Evolutionary conservation across 768 basidiomycete genomes (phyloP), one percentile per base, ranked within the genome.

Genomic region (Lenzites betulinus): DNA sequence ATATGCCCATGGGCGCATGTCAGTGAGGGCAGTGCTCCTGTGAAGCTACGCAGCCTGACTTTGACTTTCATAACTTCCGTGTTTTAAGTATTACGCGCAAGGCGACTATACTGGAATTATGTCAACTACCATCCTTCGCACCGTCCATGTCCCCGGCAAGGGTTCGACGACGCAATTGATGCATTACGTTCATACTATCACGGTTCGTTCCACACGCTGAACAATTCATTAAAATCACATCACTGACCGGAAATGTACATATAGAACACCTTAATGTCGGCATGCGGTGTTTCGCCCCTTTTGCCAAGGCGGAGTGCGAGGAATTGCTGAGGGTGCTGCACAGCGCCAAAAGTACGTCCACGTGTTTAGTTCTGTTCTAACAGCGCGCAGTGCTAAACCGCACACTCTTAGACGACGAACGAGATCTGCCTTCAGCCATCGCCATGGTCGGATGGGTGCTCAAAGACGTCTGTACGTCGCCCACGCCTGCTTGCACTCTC

Each of bases 231-330:
- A 35, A 1, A 7, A 15, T 18, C 9, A n/a, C n/a, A 18, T n/a
- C 16, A 11, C 6, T 18, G 8, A 12, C 18, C 26, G 15, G 2
- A 7, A 16, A 20, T 22, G 35, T 15, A 4, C 20, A 2, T 20
- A 77, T 75, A 57, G 83, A 83, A 59, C 83, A 84, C 64, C 78
- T 80, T 43, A 75, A 76, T 20, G 80, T 79, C 23, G 46, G 72
- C 3, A 18, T 20, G 18, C 74, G 66, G 44, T 81, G 80, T 62
- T 69, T 74, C 1, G 81, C 79, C 16, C 83, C 84, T 2, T 84
- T 84, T 60, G 83, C 83, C 1, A 83, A 82, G 67, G 49, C 58
- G 2, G 82, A 84, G 71, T 84, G 83, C 51, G 79, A 82, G 64
- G 79, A 84, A 51, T 70, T 84, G 16, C 70, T 78, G 2, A 69